Base-by-base conservation (phyloP, 495 filamentous ascomycete species). In the Aspergillus indologenus region DNA sequence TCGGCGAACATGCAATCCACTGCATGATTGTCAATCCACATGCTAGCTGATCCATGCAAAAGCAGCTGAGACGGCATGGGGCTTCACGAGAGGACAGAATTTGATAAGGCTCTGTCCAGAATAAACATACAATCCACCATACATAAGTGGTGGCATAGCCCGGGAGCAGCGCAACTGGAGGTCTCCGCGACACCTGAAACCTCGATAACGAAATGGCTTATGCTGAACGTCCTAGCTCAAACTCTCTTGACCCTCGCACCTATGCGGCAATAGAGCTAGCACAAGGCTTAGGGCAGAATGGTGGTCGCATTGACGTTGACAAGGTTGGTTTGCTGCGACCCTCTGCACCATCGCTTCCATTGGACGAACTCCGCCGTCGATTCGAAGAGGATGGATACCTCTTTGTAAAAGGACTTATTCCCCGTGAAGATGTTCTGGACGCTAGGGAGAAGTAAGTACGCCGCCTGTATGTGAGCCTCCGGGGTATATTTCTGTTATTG, bases 351-450 rank as follows among this genome's bases (percentile, higher is more conserved):
- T 58, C 56, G 5, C 42, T 62, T 14, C 56, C 65, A 11, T 34
- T 68, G 23, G 56, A 68, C 26, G 70, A 76, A 45, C 59, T 84
- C 17, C 75, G 76, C 20, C 56, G 67, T 43, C 75, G 81, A 3
- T 74, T 75, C 18, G 40, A 76, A 22, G 60, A 71, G 22, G 79
- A 83, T 60, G 78, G 79, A 9, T 83, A 83, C 58, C 65, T 84
- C 40, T 82, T 81, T 58, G 47, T 84, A 11, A 84, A 83, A 59
- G 74, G 75, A 21, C 60, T 83, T 2, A 65, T 84, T 34, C 80
- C 81, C 0, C 74, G 78, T 8, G 67, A 67, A 18, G 78, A 81
- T 58, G 80, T 84, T 8, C 62, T 82, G 18, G 71, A 75, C 53
- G 76, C 76, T 29, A 69, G 81, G 26, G 72, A 79, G 58, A 56